phyloP scores from a whole-genome alignment of 2,329 filamentous ascomycete species.

The Botryotinia convoluta region DNA sequence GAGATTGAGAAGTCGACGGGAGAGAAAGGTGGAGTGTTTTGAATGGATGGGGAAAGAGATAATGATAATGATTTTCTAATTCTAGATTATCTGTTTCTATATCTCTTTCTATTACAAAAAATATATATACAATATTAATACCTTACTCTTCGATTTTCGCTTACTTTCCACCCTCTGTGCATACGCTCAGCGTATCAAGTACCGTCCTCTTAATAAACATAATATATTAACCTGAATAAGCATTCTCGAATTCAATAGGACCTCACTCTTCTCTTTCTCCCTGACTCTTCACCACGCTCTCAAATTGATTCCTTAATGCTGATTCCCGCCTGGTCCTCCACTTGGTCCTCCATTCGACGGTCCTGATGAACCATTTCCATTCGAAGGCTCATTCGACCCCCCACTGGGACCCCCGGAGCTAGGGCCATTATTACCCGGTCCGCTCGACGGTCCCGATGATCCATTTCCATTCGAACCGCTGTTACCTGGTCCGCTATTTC shows the following conservation, averaged over 20 bases:
- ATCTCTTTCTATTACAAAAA: not conserved
- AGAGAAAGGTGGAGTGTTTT: slow-evolving; percentile 61
- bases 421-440: not conserved
- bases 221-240: not conserved
- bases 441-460: no score
- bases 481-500: no score
- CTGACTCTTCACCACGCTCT: not conserved
- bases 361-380: no score
- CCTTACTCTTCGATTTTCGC: not conserved
- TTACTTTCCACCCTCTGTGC: not conserved
- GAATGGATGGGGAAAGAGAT: not conserved
- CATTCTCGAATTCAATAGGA: not conserved
- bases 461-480: no score
- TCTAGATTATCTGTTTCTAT: not conserved
- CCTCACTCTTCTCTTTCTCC: not conserved
- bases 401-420: not conserved
- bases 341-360: not conserved
- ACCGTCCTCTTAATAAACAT: not conserved
- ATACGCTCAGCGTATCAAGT: not conserved
- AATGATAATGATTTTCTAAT: not conserved
- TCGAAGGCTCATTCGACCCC: no score
- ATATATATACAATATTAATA: not conserved
- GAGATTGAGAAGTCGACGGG: slow-evolving; percentile 61
- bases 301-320: not conserved
- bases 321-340: not conserved